Evolutionary conservation across 2,329 filamentous ascomycete species (phyloP).

Genomic region (Monilinia fructigena): DNA sequence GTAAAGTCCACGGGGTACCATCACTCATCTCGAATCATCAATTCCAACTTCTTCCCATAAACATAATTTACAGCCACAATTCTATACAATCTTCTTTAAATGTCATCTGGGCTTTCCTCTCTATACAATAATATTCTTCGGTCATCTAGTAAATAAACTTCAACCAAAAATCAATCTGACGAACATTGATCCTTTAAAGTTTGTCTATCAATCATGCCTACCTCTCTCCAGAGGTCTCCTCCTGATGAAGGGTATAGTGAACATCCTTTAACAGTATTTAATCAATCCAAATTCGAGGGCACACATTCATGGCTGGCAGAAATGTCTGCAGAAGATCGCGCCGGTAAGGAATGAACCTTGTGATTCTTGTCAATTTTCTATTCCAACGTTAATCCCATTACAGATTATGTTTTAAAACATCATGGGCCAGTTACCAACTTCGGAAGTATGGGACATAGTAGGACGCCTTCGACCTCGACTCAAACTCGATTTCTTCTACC

Average conservation of each 20-base stretch:
- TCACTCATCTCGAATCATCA: too few relatives aligned
- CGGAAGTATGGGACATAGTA: constrained; percentile 76
- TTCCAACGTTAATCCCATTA: constrained; percentile 21
- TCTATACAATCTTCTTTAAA: too few relatives aligned
- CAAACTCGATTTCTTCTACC: constrained; percentile 86
- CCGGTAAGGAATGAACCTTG: constrained; percentile 30
- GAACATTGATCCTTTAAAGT: too few relatives aligned
- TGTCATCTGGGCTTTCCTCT: too few relatives aligned
- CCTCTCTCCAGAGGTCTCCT: constrained; percentile 28
- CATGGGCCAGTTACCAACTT: constrained; percentile 75
- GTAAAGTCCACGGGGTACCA: too few relatives aligned
- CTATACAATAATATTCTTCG: too few relatives aligned
- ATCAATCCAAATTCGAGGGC: constrained; percentile 21
- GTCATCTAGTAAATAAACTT: too few relatives aligned
- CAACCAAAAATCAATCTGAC: neutral
- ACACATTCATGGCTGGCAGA: constrained; percentile 33
- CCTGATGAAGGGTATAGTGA: constrained; percentile 42
- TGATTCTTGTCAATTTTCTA: neutral
- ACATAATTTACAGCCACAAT: too few relatives aligned
- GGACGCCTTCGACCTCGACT: constrained; percentile 77
- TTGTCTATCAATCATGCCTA: constrained; percentile 20
- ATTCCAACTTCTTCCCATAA: too few relatives aligned
- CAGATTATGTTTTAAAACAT: constrained; percentile 80
- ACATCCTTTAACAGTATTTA: constrained; percentile 36
- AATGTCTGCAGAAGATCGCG: constrained; percentile 35